Percentiles rank a stretch among this genome's conserved stretches.
phyloP scores from a whole-genome alignment of 306 rosid species.

The Cucurbita pepo region DNA sequence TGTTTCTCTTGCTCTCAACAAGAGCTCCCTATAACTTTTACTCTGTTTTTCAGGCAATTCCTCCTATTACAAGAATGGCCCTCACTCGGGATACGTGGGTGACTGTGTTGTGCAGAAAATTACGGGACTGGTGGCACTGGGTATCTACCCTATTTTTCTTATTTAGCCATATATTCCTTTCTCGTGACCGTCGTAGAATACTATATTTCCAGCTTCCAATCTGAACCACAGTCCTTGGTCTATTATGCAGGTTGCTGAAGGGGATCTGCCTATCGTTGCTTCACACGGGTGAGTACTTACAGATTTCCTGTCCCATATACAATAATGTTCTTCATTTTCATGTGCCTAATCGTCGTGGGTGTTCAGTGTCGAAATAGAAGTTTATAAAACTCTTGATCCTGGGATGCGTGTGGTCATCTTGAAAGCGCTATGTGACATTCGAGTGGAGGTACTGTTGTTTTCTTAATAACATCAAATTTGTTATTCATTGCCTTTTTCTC shows the following conservation, averaged over 20 bases:
- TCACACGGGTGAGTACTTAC: slow-evolving; percentile 72
- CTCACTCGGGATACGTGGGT: slow-evolving; percentile 95
- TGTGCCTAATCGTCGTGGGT: slow-evolving; percentile 17
- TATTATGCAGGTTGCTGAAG: slow-evolving; percentile 76
- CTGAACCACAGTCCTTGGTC: background rate
- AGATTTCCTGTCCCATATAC: slow-evolving; percentile 7
- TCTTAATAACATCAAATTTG: background rate
- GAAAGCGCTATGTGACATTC: slow-evolving; percentile 98
- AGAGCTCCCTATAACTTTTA: slow-evolving; percentile 4
- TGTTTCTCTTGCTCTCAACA: too few species aligned
- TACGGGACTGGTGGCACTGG: slow-evolving; percentile 99
- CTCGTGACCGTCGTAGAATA: background rate
- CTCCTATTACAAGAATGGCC: slow-evolving; percentile 95
- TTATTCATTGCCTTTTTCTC: background rate
- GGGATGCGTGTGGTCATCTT: slow-evolving; percentile 78
- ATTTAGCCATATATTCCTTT: slow-evolving; percentile 13
- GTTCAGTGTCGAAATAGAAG: slow-evolving; percentile 74
- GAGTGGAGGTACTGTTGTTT: slow-evolving; percentile 66
- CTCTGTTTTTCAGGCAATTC: slow-evolving; percentile 64
- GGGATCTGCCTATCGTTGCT: slow-evolving; percentile 90
- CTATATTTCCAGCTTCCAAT: slow-evolving; percentile 13
- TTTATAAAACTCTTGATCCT: slow-evolving; percentile 78
- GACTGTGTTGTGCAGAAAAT: slow-evolving; percentile 90
- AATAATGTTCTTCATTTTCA: slow-evolving; percentile 15
- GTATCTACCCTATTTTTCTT: slow-evolving; percentile 29